A percentile compares a stretch with the other conserved stretches of the same genome.
These are phyloP conservation scores for Chlamydomonas asymmetrica DNA, from an alignment of 139 green algal species.

Conservation along the genomic window DNA sequence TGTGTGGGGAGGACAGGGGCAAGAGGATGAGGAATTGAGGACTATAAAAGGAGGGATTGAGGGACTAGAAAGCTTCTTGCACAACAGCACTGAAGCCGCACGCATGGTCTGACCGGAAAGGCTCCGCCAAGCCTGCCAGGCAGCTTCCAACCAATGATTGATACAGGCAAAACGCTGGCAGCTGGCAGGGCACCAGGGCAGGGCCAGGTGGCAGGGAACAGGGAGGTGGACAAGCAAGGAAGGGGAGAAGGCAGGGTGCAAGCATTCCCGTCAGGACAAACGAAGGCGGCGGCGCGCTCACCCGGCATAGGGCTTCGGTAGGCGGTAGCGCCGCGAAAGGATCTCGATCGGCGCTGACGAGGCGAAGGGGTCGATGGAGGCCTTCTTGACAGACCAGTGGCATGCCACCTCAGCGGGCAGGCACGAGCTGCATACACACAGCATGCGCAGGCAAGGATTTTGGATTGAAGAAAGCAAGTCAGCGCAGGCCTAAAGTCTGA, in stretches of 20 bases:
- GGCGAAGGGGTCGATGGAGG: neutral
- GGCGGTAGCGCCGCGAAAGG: neutral
- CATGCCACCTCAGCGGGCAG: too few relatives aligned
- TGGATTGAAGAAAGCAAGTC: neutral
- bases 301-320: constrained; percentile 20
- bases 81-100: neutral
- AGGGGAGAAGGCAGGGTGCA: too few relatives aligned
- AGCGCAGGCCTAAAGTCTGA: neutral
- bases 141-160: neutral
- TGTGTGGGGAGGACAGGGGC: too few relatives aligned
- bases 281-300: too few relatives aligned
- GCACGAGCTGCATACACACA: neutral
- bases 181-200: neutral
- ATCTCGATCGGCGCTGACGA: neutral
- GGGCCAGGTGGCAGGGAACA: too few relatives aligned
- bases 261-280: too few relatives aligned
- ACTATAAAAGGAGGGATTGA: too few relatives aligned
- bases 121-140: constrained; percentile 5
- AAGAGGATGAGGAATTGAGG: too few relatives aligned
- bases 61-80: neutral
- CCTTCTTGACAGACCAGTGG: neutral
- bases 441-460: neutral
- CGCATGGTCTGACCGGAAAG: constrained; percentile 3
- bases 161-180: too few relatives aligned
- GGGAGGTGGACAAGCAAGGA: too few relatives aligned